Conservation (phyloP, 805 yeast genomes). For the Hanseniaspora nectarophila region DNA sequence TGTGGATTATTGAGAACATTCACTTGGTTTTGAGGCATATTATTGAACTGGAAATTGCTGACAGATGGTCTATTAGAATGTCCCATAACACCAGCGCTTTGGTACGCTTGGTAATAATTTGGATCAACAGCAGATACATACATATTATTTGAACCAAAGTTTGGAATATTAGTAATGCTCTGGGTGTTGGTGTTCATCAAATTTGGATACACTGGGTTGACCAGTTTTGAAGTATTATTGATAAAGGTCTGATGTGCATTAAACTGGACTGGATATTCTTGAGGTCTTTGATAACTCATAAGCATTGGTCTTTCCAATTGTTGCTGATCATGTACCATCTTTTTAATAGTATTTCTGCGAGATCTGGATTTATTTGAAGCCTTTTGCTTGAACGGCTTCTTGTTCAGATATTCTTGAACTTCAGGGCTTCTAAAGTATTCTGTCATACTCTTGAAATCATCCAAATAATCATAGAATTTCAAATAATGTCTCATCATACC, state of each 20-base stretch:
- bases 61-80: background rate
- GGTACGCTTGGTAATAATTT: background rate
- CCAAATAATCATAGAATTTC: constrained; percentile 4
- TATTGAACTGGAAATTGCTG: background rate
- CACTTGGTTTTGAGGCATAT: background rate
- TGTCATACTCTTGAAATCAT: background rate
- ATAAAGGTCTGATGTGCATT: no score
- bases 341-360: background rate
- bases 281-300: no score
- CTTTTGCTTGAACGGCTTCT: background rate
- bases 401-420: background rate
- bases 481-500: background rate
- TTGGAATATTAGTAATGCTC: background rate
- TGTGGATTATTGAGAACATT: background rate
- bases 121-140: background rate
- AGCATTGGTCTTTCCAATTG: background rate
- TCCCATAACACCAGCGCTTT: no score
- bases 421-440: background rate
- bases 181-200: background rate
- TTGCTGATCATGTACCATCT: background rate
- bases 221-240: no score
- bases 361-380: background rate
- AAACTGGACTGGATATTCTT: no score
- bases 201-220: background rate
- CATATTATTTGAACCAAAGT: background rate